Base-by-base conservation (phyloP, 1,284 basidiomycete species). In the Termitomyces sp. region DNA sequence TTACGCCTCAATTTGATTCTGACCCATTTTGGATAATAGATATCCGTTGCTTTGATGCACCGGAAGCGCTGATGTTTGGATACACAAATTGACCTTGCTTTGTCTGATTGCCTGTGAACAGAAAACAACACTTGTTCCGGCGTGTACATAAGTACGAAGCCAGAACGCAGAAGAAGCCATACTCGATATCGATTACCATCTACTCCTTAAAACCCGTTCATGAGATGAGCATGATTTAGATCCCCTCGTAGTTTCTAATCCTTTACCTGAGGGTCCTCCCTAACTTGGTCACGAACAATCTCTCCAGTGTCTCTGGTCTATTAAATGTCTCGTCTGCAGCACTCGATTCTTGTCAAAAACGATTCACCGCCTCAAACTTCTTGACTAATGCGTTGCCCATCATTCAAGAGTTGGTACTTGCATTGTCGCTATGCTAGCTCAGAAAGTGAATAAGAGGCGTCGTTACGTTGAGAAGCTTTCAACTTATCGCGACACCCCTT, bases 361-460 rank as follows among this genome's bases (percentile, higher is more conserved):
- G 37, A 8, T 30, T 31, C 18, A 48, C 28, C 38, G 18, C 46
- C 31, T 33, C 48, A 49, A 42, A 38, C 35, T 31, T 49, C 34
- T 11, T 41, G 30, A 30, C 45, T 18, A 34, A 39, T 42, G 6
- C 26, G 37, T 14, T 44, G 30, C 9, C 28, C 19, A 57, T 45
- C 52, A 57, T 55, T 38, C 53, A 54, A 41, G 50, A 45, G 14
- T 45, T 18, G 10, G 16, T 43, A 9, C 35, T 41, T 42, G 28
- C 38, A 43, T 49, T 49, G 34, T 51, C 30, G 34, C 8, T 10
- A 31, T 7, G 10, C 28, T 31, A 24, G 19, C n/a, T 30, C 7
- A 18, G 16, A 40, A 47, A 34, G 28, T 11, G 39, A 33, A 56
- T 58, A 56, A 58, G 38, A 56, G 30, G 49, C 11, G 37, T 21